phyloP scores from a whole-genome alignment of 2,329 filamentous ascomycete genomes.

The Ilyonectria robusta region DNA sequence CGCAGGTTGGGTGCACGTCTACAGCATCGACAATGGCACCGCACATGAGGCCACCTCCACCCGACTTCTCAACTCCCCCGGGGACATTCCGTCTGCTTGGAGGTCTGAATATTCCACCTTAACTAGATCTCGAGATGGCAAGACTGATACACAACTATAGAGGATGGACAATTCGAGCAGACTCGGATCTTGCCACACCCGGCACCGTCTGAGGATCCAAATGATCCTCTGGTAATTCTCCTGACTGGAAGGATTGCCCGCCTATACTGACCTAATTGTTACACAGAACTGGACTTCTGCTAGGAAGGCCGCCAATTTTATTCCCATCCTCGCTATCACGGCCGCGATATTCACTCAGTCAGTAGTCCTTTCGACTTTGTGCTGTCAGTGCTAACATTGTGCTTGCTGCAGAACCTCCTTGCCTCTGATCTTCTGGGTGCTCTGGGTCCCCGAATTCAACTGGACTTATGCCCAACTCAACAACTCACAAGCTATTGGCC shows the following conservation, averaged over 20 bases:
- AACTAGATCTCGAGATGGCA: not conserved
- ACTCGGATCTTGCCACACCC: slow-evolving; percentile 6
- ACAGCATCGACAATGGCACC: slow-evolving; percentile 3
- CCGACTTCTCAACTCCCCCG: slow-evolving; percentile 6
- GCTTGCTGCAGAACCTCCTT: slow-evolving; percentile 32
- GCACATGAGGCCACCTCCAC: not conserved
- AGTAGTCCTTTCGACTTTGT: slow-evolving; percentile 23
- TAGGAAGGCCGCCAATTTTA: slow-evolving; percentile 44
- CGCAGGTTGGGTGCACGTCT: not conserved
- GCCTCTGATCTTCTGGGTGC: slow-evolving; percentile 47
- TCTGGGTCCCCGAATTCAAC: slow-evolving; percentile 45
- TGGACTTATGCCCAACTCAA: slow-evolving; percentile 42
- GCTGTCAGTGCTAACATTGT: not conserved
- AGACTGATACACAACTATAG: not conserved
- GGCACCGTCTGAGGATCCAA: slow-evolving; percentile 34
- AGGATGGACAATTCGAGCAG: not conserved
- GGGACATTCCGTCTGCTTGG: slow-evolving; percentile 8
- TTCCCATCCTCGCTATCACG: slow-evolving; percentile 40
- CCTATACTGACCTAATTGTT: not conserved
- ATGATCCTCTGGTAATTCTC: slow-evolving; percentile 43
- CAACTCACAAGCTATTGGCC: slow-evolving; percentile 39
- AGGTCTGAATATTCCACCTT: not conserved
- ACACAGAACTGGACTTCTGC: slow-evolving; percentile 45
- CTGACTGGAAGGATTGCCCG: not conserved
- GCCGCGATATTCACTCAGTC: slow-evolving; percentile 41